Conservation (phyloP, 371 early-diverging fungal species). For the Rhizopus arrhizus region DNA sequence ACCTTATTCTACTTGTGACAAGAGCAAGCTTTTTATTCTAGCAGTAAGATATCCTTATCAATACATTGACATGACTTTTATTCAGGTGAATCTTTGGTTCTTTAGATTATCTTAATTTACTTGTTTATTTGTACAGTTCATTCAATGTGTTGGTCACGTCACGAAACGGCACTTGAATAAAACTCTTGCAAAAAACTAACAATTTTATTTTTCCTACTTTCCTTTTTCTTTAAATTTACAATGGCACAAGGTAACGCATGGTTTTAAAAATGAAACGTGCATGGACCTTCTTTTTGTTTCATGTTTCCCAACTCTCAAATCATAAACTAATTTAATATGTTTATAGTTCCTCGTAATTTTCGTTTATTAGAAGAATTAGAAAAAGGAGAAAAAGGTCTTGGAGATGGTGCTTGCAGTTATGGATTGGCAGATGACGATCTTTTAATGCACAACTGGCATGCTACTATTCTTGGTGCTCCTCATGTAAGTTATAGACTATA, state of each 20-base stretch:
- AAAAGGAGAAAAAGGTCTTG: constrained; percentile 95
- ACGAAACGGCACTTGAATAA: constrained; percentile 2
- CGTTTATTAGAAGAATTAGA: constrained; percentile 96
- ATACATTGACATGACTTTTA: no score
- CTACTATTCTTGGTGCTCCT: constrained; percentile 94
- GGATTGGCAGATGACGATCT: constrained; percentile 91
- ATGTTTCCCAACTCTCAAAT: background rate
- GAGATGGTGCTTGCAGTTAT: constrained; percentile 93
- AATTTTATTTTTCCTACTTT: constrained; percentile 10
- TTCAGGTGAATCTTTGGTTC: no score
- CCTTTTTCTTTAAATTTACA: constrained; percentile 9
- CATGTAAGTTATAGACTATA: constrained; percentile 62
- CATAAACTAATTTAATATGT: background rate
- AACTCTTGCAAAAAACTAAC: background rate
- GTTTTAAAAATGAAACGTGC: background rate
- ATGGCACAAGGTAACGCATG: constrained; percentile 21
- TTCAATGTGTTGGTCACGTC: background rate
- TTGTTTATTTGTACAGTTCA: no score
- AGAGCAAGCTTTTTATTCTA: no score
- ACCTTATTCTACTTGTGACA: no score
- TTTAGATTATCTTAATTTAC: no score
- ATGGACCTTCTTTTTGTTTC: background rate
- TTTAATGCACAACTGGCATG: constrained; percentile 86
- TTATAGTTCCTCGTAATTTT: constrained; percentile 92
- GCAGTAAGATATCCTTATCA: no score